A percentile compares a stretch with the other conserved stretches of the same genome.
phyloP scores from a whole-genome alignment of 2,329 filamentous ascomycete genomes.

The Trichoderma endophyticum region DNA sequence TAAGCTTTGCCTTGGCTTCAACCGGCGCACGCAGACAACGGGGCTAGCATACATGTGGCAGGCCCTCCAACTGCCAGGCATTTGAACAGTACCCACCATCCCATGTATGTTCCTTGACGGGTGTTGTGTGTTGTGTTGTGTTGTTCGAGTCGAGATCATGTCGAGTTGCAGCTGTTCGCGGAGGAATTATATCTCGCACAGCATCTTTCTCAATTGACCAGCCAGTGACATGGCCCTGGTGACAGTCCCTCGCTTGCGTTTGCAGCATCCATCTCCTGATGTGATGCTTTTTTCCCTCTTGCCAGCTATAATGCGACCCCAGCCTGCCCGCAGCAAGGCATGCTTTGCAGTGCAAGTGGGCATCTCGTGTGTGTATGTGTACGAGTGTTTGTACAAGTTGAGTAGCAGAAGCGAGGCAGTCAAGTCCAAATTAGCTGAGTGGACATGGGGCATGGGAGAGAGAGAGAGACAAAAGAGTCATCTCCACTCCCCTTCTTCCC shows the following conservation, averaged over 20 bases:
- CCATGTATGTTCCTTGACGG: neutral
- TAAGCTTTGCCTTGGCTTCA: neutral
- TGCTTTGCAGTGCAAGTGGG: constrained; percentile 2
- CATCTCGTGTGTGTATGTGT: neutral
- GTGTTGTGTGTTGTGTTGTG: neutral
- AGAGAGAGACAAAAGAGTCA: neutral
- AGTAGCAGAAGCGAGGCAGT: neutral
- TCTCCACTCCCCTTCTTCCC: neutral
- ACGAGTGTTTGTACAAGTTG: neutral
- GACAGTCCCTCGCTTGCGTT: neutral
- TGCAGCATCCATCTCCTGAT: neutral
- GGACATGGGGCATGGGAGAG: neutral
- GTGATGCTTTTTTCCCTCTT: neutral
- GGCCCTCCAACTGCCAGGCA: neutral
- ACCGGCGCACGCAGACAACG: neutral
- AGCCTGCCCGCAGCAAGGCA: constrained; percentile 3
- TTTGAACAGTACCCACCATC: neutral
- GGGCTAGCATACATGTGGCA: neutral
- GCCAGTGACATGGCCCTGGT: neutral
- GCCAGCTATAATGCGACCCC: neutral
- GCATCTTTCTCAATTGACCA: neutral
- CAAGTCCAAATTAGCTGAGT: constrained; percentile 2
- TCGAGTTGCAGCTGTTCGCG: neutral
- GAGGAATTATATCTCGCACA: neutral
- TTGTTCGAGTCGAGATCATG: neutral